Evolutionary conservation across 2,329 filamentous ascomycete species (phyloP), one percentile per base, ranked within the genome.

Genomic region (Nigrospora osmanthi): DNA sequence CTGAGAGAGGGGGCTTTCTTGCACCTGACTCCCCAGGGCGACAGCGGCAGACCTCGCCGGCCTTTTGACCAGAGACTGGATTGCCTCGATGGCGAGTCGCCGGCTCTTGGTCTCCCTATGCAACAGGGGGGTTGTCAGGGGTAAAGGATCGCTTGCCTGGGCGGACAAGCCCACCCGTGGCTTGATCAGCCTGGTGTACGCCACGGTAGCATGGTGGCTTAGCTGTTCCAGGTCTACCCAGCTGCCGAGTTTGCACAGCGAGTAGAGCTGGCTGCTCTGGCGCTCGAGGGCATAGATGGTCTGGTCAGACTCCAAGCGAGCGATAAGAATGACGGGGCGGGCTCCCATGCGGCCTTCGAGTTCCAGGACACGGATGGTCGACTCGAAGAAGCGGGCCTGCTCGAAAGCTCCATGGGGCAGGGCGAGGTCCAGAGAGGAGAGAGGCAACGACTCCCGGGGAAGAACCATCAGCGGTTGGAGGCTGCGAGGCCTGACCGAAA

Each of bases 271-370:
- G 39, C 67, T 62, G 14, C 71, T 67, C 33, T 86, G 78, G 19
- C 78, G 73, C 65, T 90, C 86, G n/a, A 87, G 65, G 12, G 75
- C 82, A 58, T 80, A 85, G 0, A 78, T 50, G 33, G 67, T 69
- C 45, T 70, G 68, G 48, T 71, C 73, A 23, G 71, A 66, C 37
- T 83, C 77, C 38, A 76, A 70, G 47, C 78, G 71, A 28, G 80
- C 81, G 47, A 88, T 68, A 11, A 88, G 70, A 14, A 87, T 66
- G 47, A 73, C 74, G 13, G 74, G 68, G 11, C 65, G 62, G 16
- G 68, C 72, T 47, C 73, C 74, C 54, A 79, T 70, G n/a, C 77
- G 78, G 44, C 69, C 74, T 61, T 81, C 78, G 35, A 80, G 71
- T 49, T 85, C 81, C 48, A 86, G 66, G 46, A 82, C 76, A 50